phyloP scores from a whole-genome alignment of 495 filamentous ascomycete species.

The Lophium mytilinum region DNA sequence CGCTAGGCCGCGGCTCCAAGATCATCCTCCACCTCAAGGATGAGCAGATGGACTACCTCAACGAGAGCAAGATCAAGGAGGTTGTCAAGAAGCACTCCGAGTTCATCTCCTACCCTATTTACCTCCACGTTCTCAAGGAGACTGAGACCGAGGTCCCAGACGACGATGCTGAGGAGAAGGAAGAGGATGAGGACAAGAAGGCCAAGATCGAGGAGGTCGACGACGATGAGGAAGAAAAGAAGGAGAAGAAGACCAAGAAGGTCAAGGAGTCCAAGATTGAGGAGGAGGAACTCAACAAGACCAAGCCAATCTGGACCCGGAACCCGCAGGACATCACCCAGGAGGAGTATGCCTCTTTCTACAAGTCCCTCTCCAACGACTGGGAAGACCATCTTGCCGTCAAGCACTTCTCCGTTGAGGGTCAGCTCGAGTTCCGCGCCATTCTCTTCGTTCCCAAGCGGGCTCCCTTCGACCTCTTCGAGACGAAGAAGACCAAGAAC shows the following conservation, averaged over 20 bases:
- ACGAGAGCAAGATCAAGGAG: conserved; percentile 99
- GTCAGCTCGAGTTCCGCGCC: conserved; percentile 99
- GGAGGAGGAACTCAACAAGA: conserved; percentile 99
- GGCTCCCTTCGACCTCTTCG: conserved; percentile 98
- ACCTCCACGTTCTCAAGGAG: conserved; percentile 98
- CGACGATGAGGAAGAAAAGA: conserved; percentile 76
- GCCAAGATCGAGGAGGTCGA: conserved; percentile 80
- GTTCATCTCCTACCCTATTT: conserved; percentile 99
- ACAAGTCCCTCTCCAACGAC: conserved; percentile 99
- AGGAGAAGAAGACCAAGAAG: conserved; percentile 97
- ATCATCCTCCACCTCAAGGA: conserved; percentile 98
- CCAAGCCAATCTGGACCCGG: conserved; percentile 99
- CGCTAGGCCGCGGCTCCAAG: conserved; percentile 88
- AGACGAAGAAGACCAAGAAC: conserved; percentile 99
- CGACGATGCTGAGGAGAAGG: conserved; percentile 79
- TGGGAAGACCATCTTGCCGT: conserved; percentile 99
- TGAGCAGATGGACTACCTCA: conserved; percentile 95
- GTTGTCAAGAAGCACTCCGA: conserved; percentile 99
- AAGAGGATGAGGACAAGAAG: conserved; percentile 61
- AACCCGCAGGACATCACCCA: conserved; percentile 91
- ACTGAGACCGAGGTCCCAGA: conserved; percentile 97
- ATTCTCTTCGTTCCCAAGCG: conserved; percentile 99
- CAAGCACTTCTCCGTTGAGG: conserved; percentile 99
- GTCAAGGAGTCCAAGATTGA: conserved; percentile 97
- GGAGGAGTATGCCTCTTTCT: conserved; percentile 98